Conservation (phyloP, 140 eudicot genomes). For the Cichorium intybus region DNA sequence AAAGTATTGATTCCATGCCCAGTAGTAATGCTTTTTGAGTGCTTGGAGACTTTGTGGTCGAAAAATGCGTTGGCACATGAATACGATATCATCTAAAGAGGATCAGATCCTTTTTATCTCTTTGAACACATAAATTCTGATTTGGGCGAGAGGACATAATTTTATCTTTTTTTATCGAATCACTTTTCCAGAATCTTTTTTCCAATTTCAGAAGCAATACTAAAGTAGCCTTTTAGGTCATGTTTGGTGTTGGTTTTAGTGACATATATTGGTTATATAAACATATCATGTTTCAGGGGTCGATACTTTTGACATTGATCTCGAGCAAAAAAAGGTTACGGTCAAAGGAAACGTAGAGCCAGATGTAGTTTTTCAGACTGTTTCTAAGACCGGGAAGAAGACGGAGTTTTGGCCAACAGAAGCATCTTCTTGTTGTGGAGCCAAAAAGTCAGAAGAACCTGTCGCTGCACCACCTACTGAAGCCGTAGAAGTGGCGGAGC, state of each 20-base stretch:
- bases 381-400: conserved; percentile 76
- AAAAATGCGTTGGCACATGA: neutral
- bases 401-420: conserved; percentile 73
- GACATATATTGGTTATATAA: neutral
- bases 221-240: neutral
- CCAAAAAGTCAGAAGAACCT: conserved; percentile 33
- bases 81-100: conserved; percentile 20
- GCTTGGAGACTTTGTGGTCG: neutral
- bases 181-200: conserved; percentile 3
- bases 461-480: conserved; percentile 30
- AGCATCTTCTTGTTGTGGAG: conserved; percentile 40
- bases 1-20: conserved; percentile 13
- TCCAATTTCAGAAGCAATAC: conserved; percentile 16
- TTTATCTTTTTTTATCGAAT: neutral
- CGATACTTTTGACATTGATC: conserved; percentile 64
- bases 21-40: conserved; percentile 7
- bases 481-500: conserved; percentile 29
- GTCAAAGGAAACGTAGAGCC: conserved; percentile 79
- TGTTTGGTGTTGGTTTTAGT: neutral
- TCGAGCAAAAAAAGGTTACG: conserved; percentile 71
- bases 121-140: neutral
- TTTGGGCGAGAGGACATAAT: conserved; percentile 14
- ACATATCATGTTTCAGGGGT: conserved; percentile 43
- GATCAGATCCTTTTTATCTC: conserved; percentile 5
- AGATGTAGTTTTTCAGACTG: conserved; percentile 69